phyloP scores from a whole-genome alignment of 164 flowering plant species.

The Protea cynaroides region DNA sequence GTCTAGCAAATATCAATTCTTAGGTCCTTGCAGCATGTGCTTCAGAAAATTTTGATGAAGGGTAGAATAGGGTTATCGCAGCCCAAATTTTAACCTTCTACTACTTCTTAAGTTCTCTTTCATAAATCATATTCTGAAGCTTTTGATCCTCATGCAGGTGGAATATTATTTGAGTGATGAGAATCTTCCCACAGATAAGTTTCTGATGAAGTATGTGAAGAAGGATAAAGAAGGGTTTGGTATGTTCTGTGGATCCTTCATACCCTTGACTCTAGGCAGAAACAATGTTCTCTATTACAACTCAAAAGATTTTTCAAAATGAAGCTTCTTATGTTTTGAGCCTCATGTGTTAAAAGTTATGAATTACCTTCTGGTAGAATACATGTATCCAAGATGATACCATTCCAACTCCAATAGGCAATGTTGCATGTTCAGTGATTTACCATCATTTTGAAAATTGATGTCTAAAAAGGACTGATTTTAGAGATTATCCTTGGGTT shows the following conservation, averaged over 20 bases:
- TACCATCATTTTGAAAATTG: not conserved
- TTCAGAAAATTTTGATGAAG: too few relatives aligned
- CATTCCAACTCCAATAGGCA: not conserved
- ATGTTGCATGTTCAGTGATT: not conserved
- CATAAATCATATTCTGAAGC: too few relatives aligned
- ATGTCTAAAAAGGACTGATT: not conserved
- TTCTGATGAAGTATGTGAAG: conserved; percentile 47
- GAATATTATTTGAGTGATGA: conserved; percentile 91
- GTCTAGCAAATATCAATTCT: too few relatives aligned
- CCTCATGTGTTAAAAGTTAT: too few relatives aligned
- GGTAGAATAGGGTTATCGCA: too few relatives aligned
- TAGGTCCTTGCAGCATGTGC: too few relatives aligned
- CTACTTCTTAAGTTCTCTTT: too few relatives aligned
- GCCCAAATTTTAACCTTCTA: too few relatives aligned
- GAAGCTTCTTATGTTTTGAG: too few relatives aligned
- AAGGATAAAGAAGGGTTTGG: conserved; percentile 77
- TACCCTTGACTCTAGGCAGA: not conserved
- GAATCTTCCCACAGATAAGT: conserved; percentile 69
- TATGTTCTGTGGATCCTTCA: conserved; percentile 24
- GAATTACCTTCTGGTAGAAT: not conserved
- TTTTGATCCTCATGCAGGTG: conserved; percentile 45
- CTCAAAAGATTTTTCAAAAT: too few relatives aligned
- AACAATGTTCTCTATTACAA: not conserved
- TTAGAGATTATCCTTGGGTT: not conserved
- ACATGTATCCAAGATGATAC: not conserved